These are phyloP conservation scores for Lentinus tigrinus DNA, from an alignment of 768 basidiomycete genomes.

Conservation along the genomic window DNA sequence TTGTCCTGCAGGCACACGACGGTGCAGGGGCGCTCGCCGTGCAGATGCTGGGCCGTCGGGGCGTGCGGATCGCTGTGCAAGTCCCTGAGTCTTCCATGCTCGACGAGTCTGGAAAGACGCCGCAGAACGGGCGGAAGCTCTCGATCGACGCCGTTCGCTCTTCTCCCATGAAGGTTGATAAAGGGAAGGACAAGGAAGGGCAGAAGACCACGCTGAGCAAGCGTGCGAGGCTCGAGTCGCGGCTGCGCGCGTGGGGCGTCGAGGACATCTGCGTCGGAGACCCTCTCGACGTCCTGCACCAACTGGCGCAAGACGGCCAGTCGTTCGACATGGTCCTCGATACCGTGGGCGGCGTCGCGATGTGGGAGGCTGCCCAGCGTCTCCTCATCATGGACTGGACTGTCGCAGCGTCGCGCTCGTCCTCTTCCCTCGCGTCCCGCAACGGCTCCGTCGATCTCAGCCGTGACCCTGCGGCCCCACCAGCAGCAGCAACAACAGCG, in stretches of 20 bases:
- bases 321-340: constrained; percentile 82
- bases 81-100: constrained; percentile 41
- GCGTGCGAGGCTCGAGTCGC: constrained; percentile 37
- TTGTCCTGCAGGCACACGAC: constrained; percentile 75
- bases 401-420: constrained; percentile 19
- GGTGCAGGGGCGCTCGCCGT: constrained; percentile 74
- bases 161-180: constrained; percentile 4
- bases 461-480: background rate
- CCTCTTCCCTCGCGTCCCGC: constrained; percentile 45
- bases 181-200: constrained; percentile 19
- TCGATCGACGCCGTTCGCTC: constrained; percentile 1
- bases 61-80: constrained; percentile 78
- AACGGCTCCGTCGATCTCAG: constrained; percentile 27
- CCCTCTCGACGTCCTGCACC: constrained; percentile 53
- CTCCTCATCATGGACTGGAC: constrained; percentile 46
- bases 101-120: constrained; percentile 16
- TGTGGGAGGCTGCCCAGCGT: constrained; percentile 73
- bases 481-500: background rate
- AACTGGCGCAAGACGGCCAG: constrained; percentile 51
- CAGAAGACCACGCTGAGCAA: constrained; percentile 12
- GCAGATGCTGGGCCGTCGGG: constrained; percentile 69
- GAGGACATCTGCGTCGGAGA: constrained; percentile 73
- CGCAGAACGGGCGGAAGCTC: background rate
- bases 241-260: constrained; percentile 66
- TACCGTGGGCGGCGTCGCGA: constrained; percentile 74